Evolutionary conservation across 257 asterid species (phyloP).

Genomic region (Parsonsia alboflavescens): DNA sequence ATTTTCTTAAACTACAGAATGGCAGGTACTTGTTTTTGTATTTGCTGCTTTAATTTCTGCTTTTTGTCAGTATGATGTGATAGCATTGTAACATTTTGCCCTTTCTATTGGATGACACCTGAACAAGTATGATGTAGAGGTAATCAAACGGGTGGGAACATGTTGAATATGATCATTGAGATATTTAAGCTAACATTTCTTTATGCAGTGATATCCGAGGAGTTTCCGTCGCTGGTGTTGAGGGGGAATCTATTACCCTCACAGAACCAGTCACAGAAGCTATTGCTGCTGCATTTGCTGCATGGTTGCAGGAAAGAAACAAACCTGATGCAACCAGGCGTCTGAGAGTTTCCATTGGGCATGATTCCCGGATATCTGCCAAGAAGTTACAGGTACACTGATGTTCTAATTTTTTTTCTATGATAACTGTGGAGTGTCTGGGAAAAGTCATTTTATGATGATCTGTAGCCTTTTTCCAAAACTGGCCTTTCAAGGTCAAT

Average conservation of each 20-base stretch:
- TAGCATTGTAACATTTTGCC: background rate
- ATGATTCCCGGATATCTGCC: constrained; percentile 94
- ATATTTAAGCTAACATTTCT: background rate
- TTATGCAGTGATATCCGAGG: constrained; percentile 89
- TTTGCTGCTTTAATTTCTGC: background rate
- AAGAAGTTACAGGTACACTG: constrained; percentile 68
- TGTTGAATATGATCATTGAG: background rate
- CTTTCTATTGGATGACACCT: background rate
- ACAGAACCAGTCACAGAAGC: constrained; percentile 93
- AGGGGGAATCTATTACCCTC: constrained; percentile 80
- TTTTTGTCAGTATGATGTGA: background rate
- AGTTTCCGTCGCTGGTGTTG: constrained; percentile 92
- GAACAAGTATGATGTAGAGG: background rate
- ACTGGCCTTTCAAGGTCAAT: background rate
- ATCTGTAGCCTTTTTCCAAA: background rate
- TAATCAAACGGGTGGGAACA: background rate
- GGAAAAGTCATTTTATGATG: background rate
- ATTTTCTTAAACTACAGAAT: constrained; percentile 96
- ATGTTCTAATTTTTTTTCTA: background rate
- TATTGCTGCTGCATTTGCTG: constrained; percentile 88
- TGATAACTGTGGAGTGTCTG: background rate
- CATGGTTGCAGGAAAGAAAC: constrained; percentile 78
- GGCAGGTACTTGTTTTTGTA: constrained; percentile 57
- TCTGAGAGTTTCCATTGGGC: constrained; percentile 84
- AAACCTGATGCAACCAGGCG: constrained; percentile 45